A percentile compares a stretch with the other conserved stretches of the same genome.
Evolutionary conservation across 2,329 filamentous ascomycete species (phyloP).

Genomic region (Colletotrichum musicola): DNA sequence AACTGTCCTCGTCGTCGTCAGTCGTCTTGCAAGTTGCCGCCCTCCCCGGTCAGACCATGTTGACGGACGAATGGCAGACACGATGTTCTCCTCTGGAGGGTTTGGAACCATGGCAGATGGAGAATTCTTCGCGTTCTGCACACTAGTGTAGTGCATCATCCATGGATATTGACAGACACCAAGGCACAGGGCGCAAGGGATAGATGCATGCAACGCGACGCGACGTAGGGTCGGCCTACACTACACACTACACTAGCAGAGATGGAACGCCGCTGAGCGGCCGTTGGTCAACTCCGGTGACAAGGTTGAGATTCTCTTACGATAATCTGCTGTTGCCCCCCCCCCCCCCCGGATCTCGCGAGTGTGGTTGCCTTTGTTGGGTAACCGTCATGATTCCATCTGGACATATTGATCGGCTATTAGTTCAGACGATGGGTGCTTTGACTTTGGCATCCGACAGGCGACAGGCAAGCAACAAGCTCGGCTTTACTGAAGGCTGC

Average conservation of each 20-base stretch:
- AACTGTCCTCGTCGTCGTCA: conserved; percentile 19
- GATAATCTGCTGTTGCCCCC: conserved; percentile 20
- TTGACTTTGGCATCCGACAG: not conserved
- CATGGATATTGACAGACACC: conserved; percentile 14
- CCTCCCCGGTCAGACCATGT: conserved; percentile 1
- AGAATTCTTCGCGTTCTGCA: conserved; percentile 17
- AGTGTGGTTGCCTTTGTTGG: not conserved
- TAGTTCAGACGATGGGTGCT: conserved; percentile 17
- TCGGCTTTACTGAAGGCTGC: not conserved
- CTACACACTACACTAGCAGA: conserved; percentile 2
- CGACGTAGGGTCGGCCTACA: not conserved
- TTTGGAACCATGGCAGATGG: conserved; percentile 15
- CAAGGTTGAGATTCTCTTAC: conserved; percentile 15
- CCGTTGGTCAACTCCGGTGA: not conserved
- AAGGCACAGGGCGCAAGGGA: conserved; percentile 13
- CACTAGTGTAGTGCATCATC: not conserved
- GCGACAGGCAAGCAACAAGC: not conserved
- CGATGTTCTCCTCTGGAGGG: not conserved
- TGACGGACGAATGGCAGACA: conserved; percentile 21
- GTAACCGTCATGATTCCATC: conserved; percentile 1
- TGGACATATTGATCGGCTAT: conserved; percentile 13
- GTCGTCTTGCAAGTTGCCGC: conserved; percentile 4
- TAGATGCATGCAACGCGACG: not conserved
- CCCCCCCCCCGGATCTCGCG: conserved; percentile 1
- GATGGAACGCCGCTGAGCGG: conserved; percentile 1